These are phyloP conservation scores for Diplodia mutila DNA, from an alignment of 2,329 filamentous ascomycete genomes.

Conservation along the genomic window DNA sequence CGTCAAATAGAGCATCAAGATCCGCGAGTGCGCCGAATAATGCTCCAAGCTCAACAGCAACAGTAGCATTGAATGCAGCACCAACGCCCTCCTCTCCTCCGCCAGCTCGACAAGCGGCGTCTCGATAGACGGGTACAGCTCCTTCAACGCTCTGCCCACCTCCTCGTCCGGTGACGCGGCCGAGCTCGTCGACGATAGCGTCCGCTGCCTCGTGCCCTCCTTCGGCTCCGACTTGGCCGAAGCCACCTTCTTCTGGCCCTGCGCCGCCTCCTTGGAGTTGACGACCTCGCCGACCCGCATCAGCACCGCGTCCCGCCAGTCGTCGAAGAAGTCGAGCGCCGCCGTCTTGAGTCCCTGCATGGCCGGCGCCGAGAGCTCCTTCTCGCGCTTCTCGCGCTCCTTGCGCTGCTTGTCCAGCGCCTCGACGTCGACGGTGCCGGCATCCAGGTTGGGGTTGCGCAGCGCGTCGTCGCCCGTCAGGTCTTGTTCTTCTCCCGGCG, in stretches of 20 bases:
- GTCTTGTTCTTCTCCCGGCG: conserved; percentile 31
- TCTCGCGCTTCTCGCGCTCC: conserved; percentile 46
- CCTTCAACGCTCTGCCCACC: conserved; percentile 35
- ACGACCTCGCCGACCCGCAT: conserved; percentile 71
- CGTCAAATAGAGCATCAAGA: conserved; percentile 70
- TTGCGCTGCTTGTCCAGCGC: conserved; percentile 30
- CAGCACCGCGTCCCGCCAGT: conserved; percentile 76
- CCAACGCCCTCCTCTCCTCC: conserved; percentile 64
- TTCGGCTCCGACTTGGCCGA: conserved; percentile 23
- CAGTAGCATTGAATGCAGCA: conserved; percentile 74
- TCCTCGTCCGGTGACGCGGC: conserved; percentile 30
- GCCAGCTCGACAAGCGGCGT: conserved; percentile 58
- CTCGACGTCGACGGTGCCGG: conserved; percentile 30
- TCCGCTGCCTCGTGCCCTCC: conserved; percentile 27
- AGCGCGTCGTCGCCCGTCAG: conserved; percentile 36
- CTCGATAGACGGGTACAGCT: conserved; percentile 46
- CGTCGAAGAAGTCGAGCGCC: conserved; percentile 71
- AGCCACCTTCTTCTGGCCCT: conserved; percentile 38
- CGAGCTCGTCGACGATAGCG: conserved; percentile 28
- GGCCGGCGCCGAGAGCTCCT: conserved; percentile 55
- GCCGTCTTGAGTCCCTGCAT: conserved; percentile 71
- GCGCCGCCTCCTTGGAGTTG: conserved; percentile 41
- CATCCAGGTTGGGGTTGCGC: conserved; percentile 28
- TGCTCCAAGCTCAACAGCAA: conserved; percentile 77
- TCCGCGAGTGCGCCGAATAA: conserved; percentile 73